phyloP scores from a whole-genome alignment of 2,329 filamentous ascomycete species.

The Alternaria panax region DNA sequence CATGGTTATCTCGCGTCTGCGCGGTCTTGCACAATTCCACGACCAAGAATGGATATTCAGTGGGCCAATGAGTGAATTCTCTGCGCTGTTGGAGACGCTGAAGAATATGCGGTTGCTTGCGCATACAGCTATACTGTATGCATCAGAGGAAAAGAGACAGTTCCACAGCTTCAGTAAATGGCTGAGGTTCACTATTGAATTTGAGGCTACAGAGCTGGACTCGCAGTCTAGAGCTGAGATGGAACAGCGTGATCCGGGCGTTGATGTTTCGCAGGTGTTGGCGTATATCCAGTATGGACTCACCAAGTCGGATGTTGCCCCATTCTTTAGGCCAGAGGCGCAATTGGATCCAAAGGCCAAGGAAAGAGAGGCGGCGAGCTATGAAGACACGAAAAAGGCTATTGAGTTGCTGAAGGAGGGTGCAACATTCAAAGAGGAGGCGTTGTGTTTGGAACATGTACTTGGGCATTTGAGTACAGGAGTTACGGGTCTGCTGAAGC shows the following conservation, averaged over 20 bases:
- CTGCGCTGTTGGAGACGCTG: constrained; percentile 68
- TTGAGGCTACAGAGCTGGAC: constrained; percentile 70
- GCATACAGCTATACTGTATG: constrained; percentile 74
- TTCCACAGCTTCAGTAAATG: constrained; percentile 83
- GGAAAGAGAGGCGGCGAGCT: constrained; percentile 20
- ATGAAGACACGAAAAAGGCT: constrained; percentile 45
- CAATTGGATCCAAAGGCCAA: constrained; percentile 25
- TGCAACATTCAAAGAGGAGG: constrained; percentile 49
- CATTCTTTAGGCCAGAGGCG: constrained; percentile 62
- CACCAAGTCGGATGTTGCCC: constrained; percentile 68
- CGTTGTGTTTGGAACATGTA: constrained; percentile 52
- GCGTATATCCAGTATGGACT: constrained; percentile 79
- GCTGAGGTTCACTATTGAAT: constrained; percentile 84
- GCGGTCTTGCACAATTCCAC: constrained; percentile 83
- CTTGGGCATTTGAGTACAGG: constrained; percentile 44
- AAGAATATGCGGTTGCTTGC: constrained; percentile 77
- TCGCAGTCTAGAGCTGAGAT: constrained; percentile 71
- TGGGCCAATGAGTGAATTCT: constrained; percentile 55
- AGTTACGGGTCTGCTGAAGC: constrained; percentile 43
- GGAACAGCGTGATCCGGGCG: constrained; percentile 76
- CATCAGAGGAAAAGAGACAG: constrained; percentile 78
- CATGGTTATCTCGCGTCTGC: constrained; percentile 81
- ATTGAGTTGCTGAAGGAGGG: constrained; percentile 53
- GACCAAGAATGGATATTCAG: constrained; percentile 68
- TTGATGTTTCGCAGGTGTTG: constrained; percentile 76